Evolutionary conservation across 176 grass and related monocot species (phyloP).

Genomic region (Rhipidocladum racemiflorum): DNA sequence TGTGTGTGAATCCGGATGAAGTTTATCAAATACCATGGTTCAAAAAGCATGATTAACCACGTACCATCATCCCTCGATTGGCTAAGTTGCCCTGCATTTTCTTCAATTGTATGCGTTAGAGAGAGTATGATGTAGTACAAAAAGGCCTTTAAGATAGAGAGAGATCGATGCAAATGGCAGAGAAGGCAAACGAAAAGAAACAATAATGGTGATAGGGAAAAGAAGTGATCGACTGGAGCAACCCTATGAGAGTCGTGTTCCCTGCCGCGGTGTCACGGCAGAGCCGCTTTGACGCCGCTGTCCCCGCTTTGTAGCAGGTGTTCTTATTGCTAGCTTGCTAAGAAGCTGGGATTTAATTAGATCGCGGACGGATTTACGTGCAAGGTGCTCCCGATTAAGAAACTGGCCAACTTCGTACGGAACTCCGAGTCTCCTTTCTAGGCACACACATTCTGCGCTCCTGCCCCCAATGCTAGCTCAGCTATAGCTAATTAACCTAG

Average conservation of each 20-base stretch:
- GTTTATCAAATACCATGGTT: too few relatives aligned
- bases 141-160: not conserved
- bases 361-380: slow-evolving; percentile 46
- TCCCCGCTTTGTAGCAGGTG: slow-evolving; percentile 43
- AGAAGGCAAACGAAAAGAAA: slow-evolving; percentile 8
- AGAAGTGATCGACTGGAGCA: slow-evolving; percentile 30
- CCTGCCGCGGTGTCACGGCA: slow-evolving; percentile 50
- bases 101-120: not conserved
- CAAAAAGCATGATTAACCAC: not conserved
- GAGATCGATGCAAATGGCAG: not conserved
- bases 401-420: slow-evolving; percentile 35
- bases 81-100: not conserved
- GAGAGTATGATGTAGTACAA: not conserved
- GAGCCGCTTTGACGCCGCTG: slow-evolving; percentile 58
- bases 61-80: not conserved
- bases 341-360: slow-evolving; percentile 24
- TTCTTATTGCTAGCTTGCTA: slow-evolving; percentile 15
- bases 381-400: slow-evolving; percentile 52
- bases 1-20: too few relatives aligned
- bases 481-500: not conserved
- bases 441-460: slow-evolving; percentile 95
- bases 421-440: slow-evolving; percentile 54
- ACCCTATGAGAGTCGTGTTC: slow-evolving; percentile 47
- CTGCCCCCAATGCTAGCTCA: slow-evolving; percentile 82
- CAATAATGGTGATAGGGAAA: slow-evolving; percentile 21